phyloP scores from a whole-genome alignment of 1,284 basidiomycete genomes.

The Xerocomus subilludens region DNA sequence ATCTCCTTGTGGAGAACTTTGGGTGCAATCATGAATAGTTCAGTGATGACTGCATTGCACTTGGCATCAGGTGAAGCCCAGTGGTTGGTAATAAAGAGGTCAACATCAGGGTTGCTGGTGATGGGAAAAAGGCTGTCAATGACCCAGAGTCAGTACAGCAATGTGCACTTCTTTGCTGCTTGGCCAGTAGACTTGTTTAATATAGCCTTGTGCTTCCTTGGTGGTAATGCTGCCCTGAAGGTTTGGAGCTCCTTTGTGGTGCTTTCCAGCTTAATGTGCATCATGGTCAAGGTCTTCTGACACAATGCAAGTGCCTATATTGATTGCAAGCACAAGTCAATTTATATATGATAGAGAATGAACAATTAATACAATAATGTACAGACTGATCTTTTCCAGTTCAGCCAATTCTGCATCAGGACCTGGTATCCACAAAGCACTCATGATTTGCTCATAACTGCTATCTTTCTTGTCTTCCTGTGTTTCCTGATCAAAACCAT shows the following conservation, averaged over 20 bases:
- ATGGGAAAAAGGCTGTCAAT: slow-evolving; percentile 5
- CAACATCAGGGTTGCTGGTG: background rate
- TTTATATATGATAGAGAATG: too few species aligned
- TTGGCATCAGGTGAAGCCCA: background rate
- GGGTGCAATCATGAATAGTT: background rate
- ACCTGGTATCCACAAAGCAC: background rate
- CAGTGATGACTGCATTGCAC: background rate
- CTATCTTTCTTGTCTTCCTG: background rate
- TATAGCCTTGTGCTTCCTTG: background rate
- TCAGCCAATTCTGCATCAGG: background rate
- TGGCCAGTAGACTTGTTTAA: slow-evolving; percentile 3
- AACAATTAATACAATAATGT: too few species aligned
- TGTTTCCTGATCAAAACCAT: too few species aligned
- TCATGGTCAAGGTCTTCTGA: background rate
- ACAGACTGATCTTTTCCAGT: background rate
- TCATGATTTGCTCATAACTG: slow-evolving; percentile 39
- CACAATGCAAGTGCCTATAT: background rate
- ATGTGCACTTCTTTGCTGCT: slow-evolving; percentile 16
- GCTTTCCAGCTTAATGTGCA: background rate
- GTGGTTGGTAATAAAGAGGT: background rate
- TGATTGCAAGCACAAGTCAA: background rate
- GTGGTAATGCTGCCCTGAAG: background rate
- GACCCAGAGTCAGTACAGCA: slow-evolving; percentile 11
- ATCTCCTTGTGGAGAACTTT: background rate
- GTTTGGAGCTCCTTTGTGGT: background rate